Base-by-base conservation (phyloP, 2,329 filamentous ascomycete genomes). In the Penicillium hordei region DNA sequence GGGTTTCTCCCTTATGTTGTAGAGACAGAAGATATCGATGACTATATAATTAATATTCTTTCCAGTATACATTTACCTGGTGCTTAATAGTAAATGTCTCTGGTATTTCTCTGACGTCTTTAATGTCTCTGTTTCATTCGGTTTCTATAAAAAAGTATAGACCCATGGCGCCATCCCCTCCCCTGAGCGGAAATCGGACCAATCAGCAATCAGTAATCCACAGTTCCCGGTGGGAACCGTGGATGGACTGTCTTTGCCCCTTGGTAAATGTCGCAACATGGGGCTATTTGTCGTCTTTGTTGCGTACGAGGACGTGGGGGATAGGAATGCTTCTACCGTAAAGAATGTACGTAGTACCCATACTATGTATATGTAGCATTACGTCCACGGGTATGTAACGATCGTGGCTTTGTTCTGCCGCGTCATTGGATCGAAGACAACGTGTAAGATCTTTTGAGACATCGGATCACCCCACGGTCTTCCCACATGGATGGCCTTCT, bases 161-260 rank as follows among this genome's bases (percentile, higher is more conserved):
- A 45, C 25, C 48, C 52, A 52, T 57, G 52, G 46, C 52, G 34
- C 40, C 42, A 52, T 52, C 17, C 19, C 50, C 58, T 55, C 58
- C 58, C 54, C 56, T 63, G 56, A 63, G 55, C n/a, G 42, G 27
- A 25, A 48, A 59, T 61, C 56, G 51, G 21, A 21, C 62, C 60
- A 64, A 64, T 64, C 31, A 61, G 21, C 19, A 31, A 2, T 7
- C n/a, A 17, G 23, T 17, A 31, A 39, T 61, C 52, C 52, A 52
- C 42, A 56, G 48, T 59, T 61, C 58, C 60, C 53, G 36, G 55
- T 58, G 57, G 53, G 27, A 58, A 58, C 60, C 52, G 43, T 61
- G 59, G 50, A 44, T 50, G 25, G 43, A 40, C 43, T 52, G 19
- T 40, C 44, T 50, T 31, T 51, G 25, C 45, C 42, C 54, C 40